phyloP scores from a whole-genome alignment of 2,329 filamentous ascomycete species.

The Aspergillus sp. region DNA sequence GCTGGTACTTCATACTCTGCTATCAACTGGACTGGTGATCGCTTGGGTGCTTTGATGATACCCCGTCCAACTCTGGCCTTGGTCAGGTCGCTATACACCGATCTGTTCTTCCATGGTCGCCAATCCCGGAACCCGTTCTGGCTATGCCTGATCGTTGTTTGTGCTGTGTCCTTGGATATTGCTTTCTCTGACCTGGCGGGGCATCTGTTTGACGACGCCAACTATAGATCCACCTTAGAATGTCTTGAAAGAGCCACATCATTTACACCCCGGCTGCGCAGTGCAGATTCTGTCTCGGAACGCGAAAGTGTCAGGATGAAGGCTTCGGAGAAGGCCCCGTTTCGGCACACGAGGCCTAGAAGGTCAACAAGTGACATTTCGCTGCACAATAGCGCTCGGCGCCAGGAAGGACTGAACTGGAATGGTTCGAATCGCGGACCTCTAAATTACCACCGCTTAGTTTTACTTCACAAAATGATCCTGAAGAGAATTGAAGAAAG shows the following conservation, averaged over 20 bases:
- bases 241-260: neutral
- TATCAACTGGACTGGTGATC: neutral
- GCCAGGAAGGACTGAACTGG: neutral
- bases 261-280: neutral
- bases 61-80: neutral
- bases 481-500: neutral
- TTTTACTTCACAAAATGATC: neutral
- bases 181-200: constrained; percentile 8
- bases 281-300: neutral
- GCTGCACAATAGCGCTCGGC: neutral
- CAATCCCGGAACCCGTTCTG: constrained; percentile 17
- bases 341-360: neutral
- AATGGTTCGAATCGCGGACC: neutral
- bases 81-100: constrained; percentile 7
- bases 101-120: constrained; percentile 1
- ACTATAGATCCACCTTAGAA: neutral
- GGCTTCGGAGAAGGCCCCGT: neutral
- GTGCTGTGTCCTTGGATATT: constrained; percentile 11
- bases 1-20: neutral
- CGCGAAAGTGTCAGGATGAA: neutral
- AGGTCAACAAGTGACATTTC: neutral
- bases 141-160: constrained; percentile 13
- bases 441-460: neutral
- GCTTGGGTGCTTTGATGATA: neutral
- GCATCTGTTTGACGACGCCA: neutral